A percentile compares a stretch with the other conserved stretches of the same genome.
Evolutionary conservation across 352 stramenopile species (phyloP).

Genomic region (Ophiocytium majus): DNA sequence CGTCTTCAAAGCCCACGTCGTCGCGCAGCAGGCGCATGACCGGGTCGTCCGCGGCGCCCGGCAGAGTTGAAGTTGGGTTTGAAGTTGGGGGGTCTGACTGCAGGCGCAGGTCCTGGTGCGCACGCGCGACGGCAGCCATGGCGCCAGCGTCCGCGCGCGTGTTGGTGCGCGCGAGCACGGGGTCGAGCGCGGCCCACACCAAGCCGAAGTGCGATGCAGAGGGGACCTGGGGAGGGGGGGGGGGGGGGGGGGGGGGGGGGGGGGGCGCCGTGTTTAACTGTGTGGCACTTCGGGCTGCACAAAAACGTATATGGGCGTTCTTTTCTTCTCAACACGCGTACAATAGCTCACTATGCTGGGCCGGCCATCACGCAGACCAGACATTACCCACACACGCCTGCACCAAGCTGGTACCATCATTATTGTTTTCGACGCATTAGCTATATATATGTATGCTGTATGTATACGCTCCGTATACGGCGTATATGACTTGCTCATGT

Average conservation of each 20-base stretch:
- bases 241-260: no score
- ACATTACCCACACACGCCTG: no score
- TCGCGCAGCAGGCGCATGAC: neutral
- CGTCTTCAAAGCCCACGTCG: neutral
- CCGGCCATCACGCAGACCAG: neutral
- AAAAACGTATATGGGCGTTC: neutral
- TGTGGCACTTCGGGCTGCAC: neutral
- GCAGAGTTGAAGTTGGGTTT: neutral
- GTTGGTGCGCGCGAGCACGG: neutral
- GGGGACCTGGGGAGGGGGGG: neutral
- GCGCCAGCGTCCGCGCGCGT: no score
- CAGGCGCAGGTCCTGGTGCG: neutral
- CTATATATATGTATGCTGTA: no score
- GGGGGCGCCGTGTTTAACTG: neutral
- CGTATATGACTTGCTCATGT: no score
- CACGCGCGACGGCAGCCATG: neutral
- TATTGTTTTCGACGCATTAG: no score
- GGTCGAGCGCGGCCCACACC: neutral
- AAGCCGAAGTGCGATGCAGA: neutral
- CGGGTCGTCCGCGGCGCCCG: neutral
- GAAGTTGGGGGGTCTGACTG: neutral
- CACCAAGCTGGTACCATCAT: no score
- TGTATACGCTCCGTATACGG: no score
- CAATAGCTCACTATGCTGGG: neutral
- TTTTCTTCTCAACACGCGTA: no score